Conservation (phyloP, 2,329 filamentous ascomycete genomes). For the Sclerotiophoma versabilis region DNA sequence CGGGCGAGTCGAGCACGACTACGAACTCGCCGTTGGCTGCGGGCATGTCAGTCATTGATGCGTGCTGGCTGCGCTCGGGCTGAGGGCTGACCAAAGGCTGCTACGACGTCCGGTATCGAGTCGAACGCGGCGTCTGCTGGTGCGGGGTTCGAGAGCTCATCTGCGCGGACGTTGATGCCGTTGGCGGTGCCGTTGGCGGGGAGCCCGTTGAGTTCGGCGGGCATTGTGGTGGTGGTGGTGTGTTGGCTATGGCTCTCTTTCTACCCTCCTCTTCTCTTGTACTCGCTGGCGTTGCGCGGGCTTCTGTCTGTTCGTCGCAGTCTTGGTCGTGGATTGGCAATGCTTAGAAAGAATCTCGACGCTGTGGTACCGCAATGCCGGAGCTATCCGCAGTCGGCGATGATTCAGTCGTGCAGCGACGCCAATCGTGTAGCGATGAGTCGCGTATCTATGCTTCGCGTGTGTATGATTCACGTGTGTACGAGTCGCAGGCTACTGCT, state of each 20-base stretch:
- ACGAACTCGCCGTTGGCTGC: slow-evolving; percentile 80
- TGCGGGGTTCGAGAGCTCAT: slow-evolving; percentile 30
- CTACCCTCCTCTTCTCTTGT: not conserved
- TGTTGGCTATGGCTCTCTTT: not conserved
- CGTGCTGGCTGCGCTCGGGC: not conserved
- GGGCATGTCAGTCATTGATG: not conserved
- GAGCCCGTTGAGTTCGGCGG: slow-evolving; percentile 28
- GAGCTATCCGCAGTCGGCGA: slow-evolving; percentile 18
- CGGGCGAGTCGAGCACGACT: slow-evolving; percentile 89
- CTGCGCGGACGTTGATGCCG: slow-evolving; percentile 18
- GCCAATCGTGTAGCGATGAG: too few relatives aligned
- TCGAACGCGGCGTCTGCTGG: slow-evolving; percentile 52
- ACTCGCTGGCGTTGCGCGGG: not conserved
- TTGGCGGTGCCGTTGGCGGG: slow-evolving; percentile 27
- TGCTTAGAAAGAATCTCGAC: slow-evolving; percentile 30
- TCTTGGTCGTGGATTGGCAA: slow-evolving; percentile 16
- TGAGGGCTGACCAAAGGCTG: slow-evolving; percentile 50
- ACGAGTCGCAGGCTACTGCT: not conserved
- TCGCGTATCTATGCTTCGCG: too few relatives aligned
- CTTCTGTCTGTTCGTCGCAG: slow-evolving; percentile 4
- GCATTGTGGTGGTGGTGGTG: slow-evolving; percentile 25
- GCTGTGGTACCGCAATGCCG: slow-evolving; percentile 36
- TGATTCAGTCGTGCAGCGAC: not conserved
- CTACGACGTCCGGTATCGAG: slow-evolving; percentile 56
- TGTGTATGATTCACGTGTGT: not conserved